Evolutionary conservation across 2,329 filamentous ascomycete species (phyloP).

Genomic region (Ceratocystis harringtonii): DNA sequence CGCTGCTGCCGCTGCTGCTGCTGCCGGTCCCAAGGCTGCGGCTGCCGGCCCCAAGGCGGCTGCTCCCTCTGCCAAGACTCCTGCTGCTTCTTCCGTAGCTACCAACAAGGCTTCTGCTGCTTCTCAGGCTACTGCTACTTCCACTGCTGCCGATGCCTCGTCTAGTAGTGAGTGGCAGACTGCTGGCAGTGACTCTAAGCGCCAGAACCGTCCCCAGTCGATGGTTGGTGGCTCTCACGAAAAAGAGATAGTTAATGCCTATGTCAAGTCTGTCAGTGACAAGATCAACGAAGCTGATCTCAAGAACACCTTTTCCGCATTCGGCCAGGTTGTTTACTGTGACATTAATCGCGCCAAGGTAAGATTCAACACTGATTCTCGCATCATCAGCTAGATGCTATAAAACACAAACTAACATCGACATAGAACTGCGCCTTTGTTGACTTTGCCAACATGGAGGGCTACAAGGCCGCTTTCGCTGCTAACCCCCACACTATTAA

Average conservation of each 20-base stretch:
- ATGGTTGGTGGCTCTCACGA: slow-evolving; percentile 44
- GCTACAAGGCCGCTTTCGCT: slow-evolving; percentile 66
- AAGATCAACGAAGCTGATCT: slow-evolving; percentile 66
- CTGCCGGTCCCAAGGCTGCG: slow-evolving; percentile 28
- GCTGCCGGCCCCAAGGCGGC: slow-evolving; percentile 39
- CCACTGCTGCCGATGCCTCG: slow-evolving; percentile 26
- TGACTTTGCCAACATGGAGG: slow-evolving; percentile 69
- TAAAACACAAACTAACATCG: slow-evolving; percentile 18
- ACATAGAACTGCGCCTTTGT: slow-evolving; percentile 87
- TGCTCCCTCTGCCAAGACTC: slow-evolving; percentile 26
- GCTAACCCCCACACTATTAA: slow-evolving; percentile 78
- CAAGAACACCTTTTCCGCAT: slow-evolving; percentile 53
- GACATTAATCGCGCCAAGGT: slow-evolving; percentile 78
- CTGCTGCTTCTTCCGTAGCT: slow-evolving; percentile 25
- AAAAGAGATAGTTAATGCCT: slow-evolving; percentile 66
- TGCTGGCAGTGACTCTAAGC: slow-evolving; percentile 68
- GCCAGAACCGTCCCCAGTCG: slow-evolving; percentile 60
- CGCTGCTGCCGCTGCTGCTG: slow-evolving; percentile 31
- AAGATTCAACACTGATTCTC: slow-evolving; percentile 20
- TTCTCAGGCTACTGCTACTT: slow-evolving; percentile 26
- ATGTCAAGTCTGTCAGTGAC: slow-evolving; percentile 91
- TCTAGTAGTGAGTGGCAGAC: slow-evolving; percentile 68
- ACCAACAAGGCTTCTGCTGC: slow-evolving; percentile 22
- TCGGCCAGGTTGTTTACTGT: slow-evolving; percentile 56
- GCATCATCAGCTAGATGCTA: neutral